phyloP scores from a whole-genome alignment of 768 basidiomycete species.

The Kwoniella mangroviensis region DNA sequence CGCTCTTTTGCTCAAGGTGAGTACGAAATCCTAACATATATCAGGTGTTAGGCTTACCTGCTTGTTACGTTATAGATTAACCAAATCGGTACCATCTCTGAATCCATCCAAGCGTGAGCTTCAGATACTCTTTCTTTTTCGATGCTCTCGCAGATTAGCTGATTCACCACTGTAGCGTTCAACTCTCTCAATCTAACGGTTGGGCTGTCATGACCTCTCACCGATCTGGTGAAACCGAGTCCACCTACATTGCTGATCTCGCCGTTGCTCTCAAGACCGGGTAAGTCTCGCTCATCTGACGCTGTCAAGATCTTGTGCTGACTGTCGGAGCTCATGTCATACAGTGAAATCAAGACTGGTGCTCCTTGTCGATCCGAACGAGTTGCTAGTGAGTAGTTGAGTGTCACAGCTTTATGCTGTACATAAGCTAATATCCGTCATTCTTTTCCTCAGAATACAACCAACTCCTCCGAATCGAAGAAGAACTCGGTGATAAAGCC shows the following conservation, averaged over 20 bases:
- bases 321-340: conserved; percentile 58
- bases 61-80: conserved; percentile 68
- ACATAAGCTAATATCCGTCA: conserved; percentile 17
- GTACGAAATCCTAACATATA: conserved; percentile 20
- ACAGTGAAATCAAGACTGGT: conserved; percentile 98
- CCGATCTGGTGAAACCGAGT: conserved; percentile 98
- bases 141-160: conserved; percentile 6
- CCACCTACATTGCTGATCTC: conserved; percentile 94
- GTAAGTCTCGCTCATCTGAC: conserved; percentile 24
- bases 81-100: conserved; percentile 98
- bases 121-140: neutral
- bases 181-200: conserved; percentile 90
- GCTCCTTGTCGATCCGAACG: conserved; percentile 95
- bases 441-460: conserved; percentile 47
- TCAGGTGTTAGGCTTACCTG: neutral
- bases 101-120: conserved; percentile 96
- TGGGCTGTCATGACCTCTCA: conserved; percentile 99
- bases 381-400: conserved; percentile 61
- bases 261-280: conserved; percentile 75
- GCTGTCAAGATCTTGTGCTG: neutral
- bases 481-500: conserved; percentile 73
- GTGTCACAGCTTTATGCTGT: neutral
- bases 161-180: conserved; percentile 67
- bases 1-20: conserved; percentile 86
- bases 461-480: conserved; percentile 61